Evolutionary conservation across 2,329 filamentous ascomycete species (phyloP), one percentile per base, ranked within the genome.

Genomic region (Talaromyces amestolkiae): DNA sequence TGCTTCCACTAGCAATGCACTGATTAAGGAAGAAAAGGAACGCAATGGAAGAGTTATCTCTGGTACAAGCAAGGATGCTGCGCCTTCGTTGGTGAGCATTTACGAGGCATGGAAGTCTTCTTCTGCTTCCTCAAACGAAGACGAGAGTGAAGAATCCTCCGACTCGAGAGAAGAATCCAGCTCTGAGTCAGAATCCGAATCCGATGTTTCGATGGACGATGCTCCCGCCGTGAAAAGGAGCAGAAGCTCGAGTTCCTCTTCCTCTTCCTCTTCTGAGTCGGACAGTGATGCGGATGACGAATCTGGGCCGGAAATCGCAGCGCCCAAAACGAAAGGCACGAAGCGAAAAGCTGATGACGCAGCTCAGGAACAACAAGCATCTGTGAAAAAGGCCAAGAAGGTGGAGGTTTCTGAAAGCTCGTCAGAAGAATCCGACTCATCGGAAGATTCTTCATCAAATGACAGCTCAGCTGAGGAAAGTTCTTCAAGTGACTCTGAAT

Each of bases 331-430:
- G 9, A 83, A 84, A 35, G 78, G 78, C 1, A 72, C 85, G 66
- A 89, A 89, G 77, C 84, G 87, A 65, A 89, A 89, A 79, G 85
- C 85, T 8, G 78, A 78, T 58, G 83, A 82, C 19, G 79, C 77
- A 68, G 82, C 80, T 9, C 81, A 83, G 45, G 80, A 80, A 47
- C 79, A 83, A 65, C 78, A 77, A 39, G 84, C 82, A 3, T 79
- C 80, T 66, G 69, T 77, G 31, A 88, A 88, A 79, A 88, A 86
- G 76, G 79, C 77, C 35, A 81, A 84, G 75, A 74, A 70, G 54
- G 45, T 39, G 13, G 43, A 63, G 27, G 35, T 58, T 11, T 65
- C 64, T 3, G 45, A 63, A 37, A 59, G 31, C 35, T 61, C 39
- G 6, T 66, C 64, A 11, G 54, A 58, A 22, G 51, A 65, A 39